These are phyloP conservation scores for Gnomoniopsis smithogilvyi DNA, from an alignment of 2,329 filamentous ascomycete species.

Conservation along the genomic window DNA sequence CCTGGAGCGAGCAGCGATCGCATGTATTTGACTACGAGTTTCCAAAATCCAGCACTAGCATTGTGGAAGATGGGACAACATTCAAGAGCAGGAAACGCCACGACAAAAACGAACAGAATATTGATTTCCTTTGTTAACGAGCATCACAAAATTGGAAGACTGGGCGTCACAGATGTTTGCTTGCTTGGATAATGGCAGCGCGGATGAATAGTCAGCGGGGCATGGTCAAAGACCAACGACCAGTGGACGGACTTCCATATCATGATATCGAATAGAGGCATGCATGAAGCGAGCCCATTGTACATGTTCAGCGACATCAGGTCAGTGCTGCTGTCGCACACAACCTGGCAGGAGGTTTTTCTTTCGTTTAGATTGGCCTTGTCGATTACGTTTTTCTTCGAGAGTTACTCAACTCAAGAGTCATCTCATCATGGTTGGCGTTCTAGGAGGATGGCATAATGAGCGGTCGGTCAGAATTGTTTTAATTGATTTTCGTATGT, in stretches of 20 bases:
- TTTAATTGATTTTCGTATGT: not conserved
- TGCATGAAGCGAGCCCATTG: not conserved
- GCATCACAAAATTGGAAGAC: slow-evolving; percentile 1
- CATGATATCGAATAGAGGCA: not conserved
- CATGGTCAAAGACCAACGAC: no score
- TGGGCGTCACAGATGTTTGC: not conserved
- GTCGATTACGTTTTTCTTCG: not conserved
- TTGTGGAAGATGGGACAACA: not conserved
- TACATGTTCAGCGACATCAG: not conserved
- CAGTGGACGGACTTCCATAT: not conserved
- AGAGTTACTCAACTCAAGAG: not conserved
- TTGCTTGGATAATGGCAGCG: not conserved
- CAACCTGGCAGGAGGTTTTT: not conserved
- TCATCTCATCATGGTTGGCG: slow-evolving; percentile 2
- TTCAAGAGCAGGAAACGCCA: not conserved
- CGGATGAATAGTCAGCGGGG: not conserved
- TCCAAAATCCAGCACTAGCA: slow-evolving; percentile 1
- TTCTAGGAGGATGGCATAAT: slow-evolving; percentile 3
- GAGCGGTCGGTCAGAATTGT: slow-evolving; percentile 1
- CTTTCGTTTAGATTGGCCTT: not conserved
- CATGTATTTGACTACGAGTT: not conserved
- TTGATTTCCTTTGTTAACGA: slow-evolving; percentile 15
- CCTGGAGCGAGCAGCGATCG: not conserved
- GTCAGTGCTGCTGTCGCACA: not conserved
- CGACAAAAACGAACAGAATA: not conserved